phyloP scores from a whole-genome alignment of 1,284 basidiomycete species.

The Microbotryum saponariae region DNA sequence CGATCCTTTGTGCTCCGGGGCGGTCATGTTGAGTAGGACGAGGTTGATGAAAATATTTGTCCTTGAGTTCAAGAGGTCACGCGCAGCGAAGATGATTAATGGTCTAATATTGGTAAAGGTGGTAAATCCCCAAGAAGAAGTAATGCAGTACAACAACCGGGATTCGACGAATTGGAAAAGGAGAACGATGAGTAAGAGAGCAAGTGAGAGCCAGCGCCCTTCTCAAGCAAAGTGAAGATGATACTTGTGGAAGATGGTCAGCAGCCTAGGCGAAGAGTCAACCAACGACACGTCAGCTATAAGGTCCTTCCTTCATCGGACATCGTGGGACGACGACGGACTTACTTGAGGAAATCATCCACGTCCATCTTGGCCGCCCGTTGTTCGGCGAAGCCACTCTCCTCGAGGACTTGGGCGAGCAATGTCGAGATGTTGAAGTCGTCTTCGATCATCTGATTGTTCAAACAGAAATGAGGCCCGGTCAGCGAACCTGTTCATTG shows the following conservation, averaged over 20 bases:
- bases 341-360: slow-evolving; percentile 69
- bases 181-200: not conserved
- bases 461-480: not conserved
- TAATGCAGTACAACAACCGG: no score
- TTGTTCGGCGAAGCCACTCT: slow-evolving; percentile 58
- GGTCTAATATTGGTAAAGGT: no score
- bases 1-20: slow-evolving; percentile 47
- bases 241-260: slow-evolving; percentile 71
- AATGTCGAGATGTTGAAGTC: slow-evolving; percentile 60
- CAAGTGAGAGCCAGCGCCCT: no score
- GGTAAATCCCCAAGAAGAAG: no score
- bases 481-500: not conserved
- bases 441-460: slow-evolving; percentile 60
- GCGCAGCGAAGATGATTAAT: no score
- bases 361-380: slow-evolving; percentile 77
- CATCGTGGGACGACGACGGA: not conserved
- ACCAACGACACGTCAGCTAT: no score
- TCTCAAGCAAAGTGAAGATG: slow-evolving; percentile 68
- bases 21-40: slow-evolving; percentile 77
- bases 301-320: no score
- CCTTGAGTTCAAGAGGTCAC: not conserved
- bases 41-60: no score
- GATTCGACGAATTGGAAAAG: no score
- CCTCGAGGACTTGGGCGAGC: slow-evolving; percentile 66
- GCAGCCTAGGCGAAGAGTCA: slow-evolving; percentile 44